Evolutionary conservation across 305 asterid species (phyloP).

Genomic region (Euphrasia arctica): DNA sequence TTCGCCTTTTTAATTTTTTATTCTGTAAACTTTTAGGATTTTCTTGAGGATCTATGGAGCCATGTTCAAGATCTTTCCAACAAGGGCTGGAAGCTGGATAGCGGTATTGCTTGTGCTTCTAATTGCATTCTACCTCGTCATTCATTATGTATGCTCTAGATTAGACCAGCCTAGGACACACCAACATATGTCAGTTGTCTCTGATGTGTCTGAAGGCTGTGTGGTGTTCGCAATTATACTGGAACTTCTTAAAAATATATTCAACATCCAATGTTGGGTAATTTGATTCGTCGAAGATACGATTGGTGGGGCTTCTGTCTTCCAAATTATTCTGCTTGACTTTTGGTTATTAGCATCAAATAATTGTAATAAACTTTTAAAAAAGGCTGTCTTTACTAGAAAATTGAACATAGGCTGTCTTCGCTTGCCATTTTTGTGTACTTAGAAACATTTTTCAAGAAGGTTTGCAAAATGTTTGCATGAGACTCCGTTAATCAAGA

Average conservation of each 20-base stretch:
- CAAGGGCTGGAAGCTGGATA: slow-evolving; percentile 96
- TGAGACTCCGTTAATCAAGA: slow-evolving; percentile 12
- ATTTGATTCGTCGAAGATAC: slow-evolving; percentile 6
- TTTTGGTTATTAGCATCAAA: neutral
- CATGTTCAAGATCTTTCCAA: slow-evolving; percentile 84
- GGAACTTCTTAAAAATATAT: slow-evolving; percentile 23
- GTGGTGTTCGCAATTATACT: neutral
- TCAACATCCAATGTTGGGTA: slow-evolving; percentile 17
- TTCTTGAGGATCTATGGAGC: slow-evolving; percentile 93
- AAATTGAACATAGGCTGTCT: neutral
- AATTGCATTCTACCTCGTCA: slow-evolving; percentile 18
- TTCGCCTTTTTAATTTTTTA: slow-evolving; percentile 18
- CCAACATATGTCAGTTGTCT: slow-evolving; percentile 11
- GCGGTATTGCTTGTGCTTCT: slow-evolving; percentile 56
- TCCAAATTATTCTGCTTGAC: slow-evolving; percentile 10
- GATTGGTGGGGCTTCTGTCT: slow-evolving; percentile 1
- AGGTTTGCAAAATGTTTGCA: slow-evolving; percentile 14
- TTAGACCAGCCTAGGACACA: slow-evolving; percentile 16
- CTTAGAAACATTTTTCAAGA: slow-evolving; percentile 5
- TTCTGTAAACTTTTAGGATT: slow-evolving; percentile 56
- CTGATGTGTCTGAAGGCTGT: slow-evolving; percentile 1
- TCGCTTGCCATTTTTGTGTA: slow-evolving; percentile 9
- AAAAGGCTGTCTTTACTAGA: slow-evolving; percentile 1
- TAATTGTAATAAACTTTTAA: slow-evolving; percentile 5
- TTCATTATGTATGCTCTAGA: slow-evolving; percentile 23